These are phyloP conservation scores for Triticum urartu DNA, from an alignment of 176 grass and related monocot genomes.

Conservation along the genomic window DNA sequence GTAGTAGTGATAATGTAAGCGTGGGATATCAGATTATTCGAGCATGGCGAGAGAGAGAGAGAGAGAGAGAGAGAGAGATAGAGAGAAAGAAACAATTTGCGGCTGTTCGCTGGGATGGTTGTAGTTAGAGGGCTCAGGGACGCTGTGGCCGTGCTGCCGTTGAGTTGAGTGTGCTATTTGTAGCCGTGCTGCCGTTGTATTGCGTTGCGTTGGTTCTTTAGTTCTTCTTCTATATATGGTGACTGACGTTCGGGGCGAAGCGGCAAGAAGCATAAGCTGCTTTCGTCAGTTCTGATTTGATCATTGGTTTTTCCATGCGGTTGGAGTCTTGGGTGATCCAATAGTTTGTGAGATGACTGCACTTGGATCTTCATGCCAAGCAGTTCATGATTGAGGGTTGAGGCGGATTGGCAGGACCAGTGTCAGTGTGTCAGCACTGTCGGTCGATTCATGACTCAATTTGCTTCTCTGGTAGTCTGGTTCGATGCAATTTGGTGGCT, in stretches of 20 bases:
- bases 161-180: neutral
- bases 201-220: slow-evolving; percentile 17
- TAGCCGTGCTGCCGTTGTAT: neutral
- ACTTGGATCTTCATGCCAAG: neutral
- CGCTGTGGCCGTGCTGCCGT: neutral
- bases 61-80: neutral
- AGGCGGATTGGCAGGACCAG: neutral
- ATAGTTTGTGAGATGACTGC: neutral
- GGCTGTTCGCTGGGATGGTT: slow-evolving; percentile 13
- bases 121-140: neutral
- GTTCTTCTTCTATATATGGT: too few relatives aligned
- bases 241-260: too few relatives aligned
- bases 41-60: neutral
- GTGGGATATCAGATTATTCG: neutral
- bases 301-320: too few relatives aligned
- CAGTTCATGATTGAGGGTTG: neutral
- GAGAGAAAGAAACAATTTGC: neutral
- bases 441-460: too few relatives aligned
- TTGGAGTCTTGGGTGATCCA: neutral
- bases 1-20: neutral
- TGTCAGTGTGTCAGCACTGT: neutral
- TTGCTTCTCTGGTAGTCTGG: too few relatives aligned
- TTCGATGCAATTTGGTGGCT: too few relatives aligned
- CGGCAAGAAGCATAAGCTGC: too few relatives aligned
- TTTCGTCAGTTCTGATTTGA: too few relatives aligned